These are phyloP conservation scores for Phytophthora tubulina DNA, from an alignment of 352 stramenopile genomes.

Conservation along the genomic window DNA sequence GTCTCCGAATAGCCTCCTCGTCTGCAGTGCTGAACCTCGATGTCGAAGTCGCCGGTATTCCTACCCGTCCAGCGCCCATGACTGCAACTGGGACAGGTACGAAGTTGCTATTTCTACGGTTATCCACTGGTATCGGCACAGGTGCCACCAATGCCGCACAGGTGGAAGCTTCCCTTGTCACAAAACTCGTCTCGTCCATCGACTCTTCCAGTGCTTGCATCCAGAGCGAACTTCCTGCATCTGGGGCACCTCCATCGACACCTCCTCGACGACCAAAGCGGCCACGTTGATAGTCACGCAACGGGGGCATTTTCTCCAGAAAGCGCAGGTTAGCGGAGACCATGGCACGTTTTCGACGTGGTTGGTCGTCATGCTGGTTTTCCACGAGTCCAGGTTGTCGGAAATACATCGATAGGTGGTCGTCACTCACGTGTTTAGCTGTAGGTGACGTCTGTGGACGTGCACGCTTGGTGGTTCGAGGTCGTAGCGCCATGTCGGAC, in stretches of 20 bases:
- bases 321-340: slow-evolving; percentile 68
- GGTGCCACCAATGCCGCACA: slow-evolving; percentile 58
- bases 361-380: slow-evolving; percentile 25
- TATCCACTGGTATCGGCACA: slow-evolving; percentile 30
- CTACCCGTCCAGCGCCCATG: slow-evolving; percentile 2
- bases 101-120: slow-evolving; percentile 21
- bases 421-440: slow-evolving; percentile 34
- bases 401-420: slow-evolving; percentile 28
- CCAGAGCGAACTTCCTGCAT: slow-evolving; percentile 44
- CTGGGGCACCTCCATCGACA: slow-evolving; percentile 62
- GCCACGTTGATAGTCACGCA: slow-evolving; percentile 69
- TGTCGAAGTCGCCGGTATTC: slow-evolving; percentile 2
- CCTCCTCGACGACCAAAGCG: slow-evolving; percentile 67
- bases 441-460: slow-evolving; percentile 33
- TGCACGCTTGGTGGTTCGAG: slow-evolving; percentile 33
- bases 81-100: slow-evolving; percentile 30
- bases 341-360: slow-evolving; percentile 66
- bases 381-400: slow-evolving; percentile 11
- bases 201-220: slow-evolving; percentile 74
- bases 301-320: slow-evolving; percentile 71
- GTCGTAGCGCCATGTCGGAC: slow-evolving; percentile 32
- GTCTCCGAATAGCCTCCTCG: slow-evolving; percentile 27
- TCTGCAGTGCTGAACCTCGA: slow-evolving; percentile 27
- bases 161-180: slow-evolving; percentile 52
- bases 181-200: slow-evolving; percentile 78